phyloP scores from a whole-genome alignment of 2,329 filamentous ascomycete species.

The Paecilomyces sp. region DNA sequence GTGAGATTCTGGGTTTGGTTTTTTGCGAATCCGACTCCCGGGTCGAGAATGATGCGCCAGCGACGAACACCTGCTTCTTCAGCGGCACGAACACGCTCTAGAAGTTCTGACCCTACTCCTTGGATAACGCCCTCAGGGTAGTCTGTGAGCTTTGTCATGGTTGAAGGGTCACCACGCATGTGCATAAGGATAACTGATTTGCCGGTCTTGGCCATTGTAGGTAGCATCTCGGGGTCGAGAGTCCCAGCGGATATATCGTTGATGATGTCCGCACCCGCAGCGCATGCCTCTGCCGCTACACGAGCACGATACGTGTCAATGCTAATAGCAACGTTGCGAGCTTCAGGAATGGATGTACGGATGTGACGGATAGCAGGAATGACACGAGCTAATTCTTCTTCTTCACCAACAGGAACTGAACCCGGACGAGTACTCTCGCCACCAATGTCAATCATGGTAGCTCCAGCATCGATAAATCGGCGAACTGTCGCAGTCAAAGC shows the following conservation, averaged over 20 bases:
- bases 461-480: conserved; percentile 59
- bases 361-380: conserved; percentile 72
- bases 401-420: conserved; percentile 58
- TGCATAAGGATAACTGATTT: conserved; percentile 84
- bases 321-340: conserved; percentile 63
- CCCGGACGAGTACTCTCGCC: conserved; percentile 87
- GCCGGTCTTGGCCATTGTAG: conserved; percentile 67
- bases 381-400: conserved; percentile 71
- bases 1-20: conserved; percentile 71
- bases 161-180: conserved; percentile 80
- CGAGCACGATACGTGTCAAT: conserved; percentile 86
- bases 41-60: conserved; percentile 93
- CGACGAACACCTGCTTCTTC: conserved; percentile 73
- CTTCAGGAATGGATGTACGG: conserved; percentile 55
- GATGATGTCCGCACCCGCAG: conserved; percentile 80
- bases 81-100: conserved; percentile 64
- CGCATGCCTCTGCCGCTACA: conserved; percentile 70
- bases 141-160: conserved; percentile 63
- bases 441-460: conserved; percentile 83
- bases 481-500: conserved; percentile 53
- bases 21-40: conserved; percentile 92
- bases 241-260: conserved; percentile 87
- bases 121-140: conserved; percentile 64
- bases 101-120: conserved; percentile 61
- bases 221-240: conserved; percentile 74